phyloP scores from a whole-genome alignment of 495 filamentous ascomycete species.

The Trichoderma erinaceum region DNA sequence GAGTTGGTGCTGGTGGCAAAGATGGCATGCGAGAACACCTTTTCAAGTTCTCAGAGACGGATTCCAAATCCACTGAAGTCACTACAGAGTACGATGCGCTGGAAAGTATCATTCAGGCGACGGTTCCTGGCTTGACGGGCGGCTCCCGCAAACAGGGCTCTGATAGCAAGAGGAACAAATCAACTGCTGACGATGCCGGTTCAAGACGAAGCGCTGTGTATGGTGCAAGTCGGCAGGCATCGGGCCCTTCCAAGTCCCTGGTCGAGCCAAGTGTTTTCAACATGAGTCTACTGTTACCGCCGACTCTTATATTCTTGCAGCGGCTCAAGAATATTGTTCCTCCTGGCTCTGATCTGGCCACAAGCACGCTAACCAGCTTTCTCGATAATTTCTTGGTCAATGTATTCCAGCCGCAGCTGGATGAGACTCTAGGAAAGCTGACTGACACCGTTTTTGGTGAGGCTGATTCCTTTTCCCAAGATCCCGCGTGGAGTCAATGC shows the following conservation, averaged over 20 bases:
- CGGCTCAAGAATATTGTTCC: conserved; percentile 89
- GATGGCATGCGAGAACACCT: conserved; percentile 66
- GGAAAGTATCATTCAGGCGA: conserved; percentile 79
- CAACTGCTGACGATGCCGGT: conserved; percentile 23
- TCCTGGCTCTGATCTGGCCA: conserved; percentile 71
- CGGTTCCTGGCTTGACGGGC: conserved; percentile 88
- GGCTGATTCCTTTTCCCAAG: conserved; percentile 79
- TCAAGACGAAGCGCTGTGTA: conserved; percentile 36
- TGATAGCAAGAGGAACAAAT: conserved; percentile 38
- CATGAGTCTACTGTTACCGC: conserved; percentile 87
- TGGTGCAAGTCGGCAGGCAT: conserved; percentile 34
- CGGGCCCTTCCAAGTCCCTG: conserved; percentile 60
- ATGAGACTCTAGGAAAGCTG: conserved; percentile 88
- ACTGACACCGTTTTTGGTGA: conserved; percentile 77
- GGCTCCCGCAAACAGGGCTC: conserved; percentile 57
- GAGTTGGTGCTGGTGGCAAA: conserved; percentile 42
- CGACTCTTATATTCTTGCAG: conserved; percentile 89
- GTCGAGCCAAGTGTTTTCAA: conserved; percentile 97
- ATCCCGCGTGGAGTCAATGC: conserved; percentile 69
- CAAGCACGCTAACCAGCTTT: conserved; percentile 86
- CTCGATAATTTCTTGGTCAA: conserved; percentile 97
- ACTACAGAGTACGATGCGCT: conserved; percentile 82
- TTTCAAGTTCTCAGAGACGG: conserved; percentile 84
- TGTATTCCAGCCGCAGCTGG: conserved; percentile 92
- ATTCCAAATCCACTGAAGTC: conserved; percentile 66